Conservation (phyloP, 371 early-diverging fungal genomes). For the Apophysomyces variabilis region DNA sequence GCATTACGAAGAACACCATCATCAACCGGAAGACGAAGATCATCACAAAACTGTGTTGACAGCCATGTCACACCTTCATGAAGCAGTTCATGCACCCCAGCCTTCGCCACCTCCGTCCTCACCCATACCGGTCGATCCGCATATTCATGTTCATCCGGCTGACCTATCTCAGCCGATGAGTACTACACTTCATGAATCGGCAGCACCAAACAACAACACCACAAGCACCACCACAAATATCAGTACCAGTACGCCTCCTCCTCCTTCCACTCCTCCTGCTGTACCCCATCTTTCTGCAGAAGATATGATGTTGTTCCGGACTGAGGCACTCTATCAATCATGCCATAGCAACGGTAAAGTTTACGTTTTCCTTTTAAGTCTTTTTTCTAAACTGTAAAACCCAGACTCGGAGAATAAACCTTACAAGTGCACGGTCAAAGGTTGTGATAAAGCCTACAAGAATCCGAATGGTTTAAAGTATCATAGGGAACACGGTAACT, state of each 20-base stretch:
- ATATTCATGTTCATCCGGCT: not conserved
- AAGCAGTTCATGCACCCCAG: not conserved
- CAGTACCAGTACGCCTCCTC: conserved; percentile 1
- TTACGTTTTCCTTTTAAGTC: not conserved
- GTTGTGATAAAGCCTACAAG: conserved; percentile 95
- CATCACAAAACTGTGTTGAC: conserved; percentile 34
- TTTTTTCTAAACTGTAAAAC: conserved; percentile 3
- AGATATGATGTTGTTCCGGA: conserved; percentile 21
- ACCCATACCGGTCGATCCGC: conserved; percentile 24
- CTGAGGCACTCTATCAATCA: conserved; percentile 33
- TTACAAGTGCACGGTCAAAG: conserved; percentile 76
- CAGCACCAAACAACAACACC: not conserved
- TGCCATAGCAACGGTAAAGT: conserved; percentile 15
- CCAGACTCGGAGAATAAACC: conserved; percentile 25
- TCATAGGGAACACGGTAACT: conserved; percentile 87
- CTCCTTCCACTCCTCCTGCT: not conserved
- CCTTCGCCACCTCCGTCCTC: not conserved
- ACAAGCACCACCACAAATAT: not conserved
- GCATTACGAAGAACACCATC: conserved; percentile 93
- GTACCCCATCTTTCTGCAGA: not conserved
- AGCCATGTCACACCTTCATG: conserved; percentile 33
- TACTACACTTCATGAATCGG: not conserved
- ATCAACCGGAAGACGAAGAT: conserved; percentile 79
- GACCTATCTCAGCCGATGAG: conserved; percentile 1
- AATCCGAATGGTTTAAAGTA: conserved; percentile 97